Evolutionary conservation across 2,329 filamentous ascomycete genomes (phyloP), one percentile per base, ranked within the genome.

Genomic region (Hymenoscyphus linearis): DNA sequence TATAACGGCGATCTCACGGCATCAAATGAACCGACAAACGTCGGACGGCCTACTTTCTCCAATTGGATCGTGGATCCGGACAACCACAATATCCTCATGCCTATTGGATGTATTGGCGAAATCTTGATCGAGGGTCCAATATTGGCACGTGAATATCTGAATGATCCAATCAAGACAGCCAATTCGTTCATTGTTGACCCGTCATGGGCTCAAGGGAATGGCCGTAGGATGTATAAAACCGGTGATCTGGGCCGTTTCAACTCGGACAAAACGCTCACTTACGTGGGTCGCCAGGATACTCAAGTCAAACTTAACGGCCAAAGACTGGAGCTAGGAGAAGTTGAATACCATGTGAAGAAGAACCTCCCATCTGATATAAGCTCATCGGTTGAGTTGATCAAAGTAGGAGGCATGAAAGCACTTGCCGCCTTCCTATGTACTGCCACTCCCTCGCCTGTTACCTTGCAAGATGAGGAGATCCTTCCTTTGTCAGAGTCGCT

Each of bases 261-360:
- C 40, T 47, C 83, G 55, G 81, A 87, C 67, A 79, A 77, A 10
- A 81, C 80, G 13, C 84, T 87, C 64, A 80, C 83, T 34, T 87
- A 87, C 70, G 73, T 85, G 37, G 85, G 85, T 10, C 80, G 85
- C 22, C 80, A 81, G 54, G 85, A 88, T 68, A 83, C 85, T 34
- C 85, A 88, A 71, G 80, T 87, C 59, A 88, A 88, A 69, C 74
- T 88, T 18, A 79, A 85, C 44, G 85, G 85, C 1, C 85, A 88
- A 68, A 76, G 85, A 50, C 76, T 88, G 5, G 85, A 88, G 66
- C 82, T 87, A 62, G 82, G 80, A n/a, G 85, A 88, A 70, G 86
- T 88, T 37, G 65, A 67, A 79, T 59, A 65, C 35, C 64, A 67
- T 27, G 35, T 59, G 10, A 59, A 57, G 47, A n/a, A 7, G 10